These are phyloP conservation scores for Globisporangium ultimum DNA, from an alignment of 352 stramenopile genomes.

Conservation along the genomic window DNA sequence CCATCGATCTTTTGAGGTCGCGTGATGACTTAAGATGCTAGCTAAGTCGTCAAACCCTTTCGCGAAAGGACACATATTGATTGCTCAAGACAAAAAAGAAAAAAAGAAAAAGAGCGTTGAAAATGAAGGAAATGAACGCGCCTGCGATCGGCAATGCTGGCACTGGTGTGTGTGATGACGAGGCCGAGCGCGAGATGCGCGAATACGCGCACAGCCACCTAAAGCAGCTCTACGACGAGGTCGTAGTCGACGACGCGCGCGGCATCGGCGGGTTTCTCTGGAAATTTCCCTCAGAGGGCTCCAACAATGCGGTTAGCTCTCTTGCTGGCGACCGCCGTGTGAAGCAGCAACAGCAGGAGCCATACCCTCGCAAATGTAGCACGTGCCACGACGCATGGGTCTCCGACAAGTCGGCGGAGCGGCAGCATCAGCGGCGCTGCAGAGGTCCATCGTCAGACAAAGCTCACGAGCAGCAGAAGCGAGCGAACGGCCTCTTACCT, in stretches of 20 bases:
- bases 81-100: not conserved
- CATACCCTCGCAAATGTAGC: constrained; percentile 32
- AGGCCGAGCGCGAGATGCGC: constrained; percentile 14
- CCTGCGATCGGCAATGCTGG: not conserved
- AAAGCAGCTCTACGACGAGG: constrained; percentile 12
- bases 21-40: constrained; percentile 1
- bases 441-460: not conserved
- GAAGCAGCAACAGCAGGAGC: not conserved
- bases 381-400: constrained; percentile 32
- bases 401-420: constrained; percentile 26
- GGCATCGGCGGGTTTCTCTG: constrained; percentile 39
- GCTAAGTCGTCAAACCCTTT: not conserved
- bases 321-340: not conserved
- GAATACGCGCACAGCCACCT: constrained; percentile 17
- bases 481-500: not conserved
- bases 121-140: constrained; percentile 5
- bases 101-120: not conserved
- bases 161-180: not conserved
- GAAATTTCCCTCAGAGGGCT: constrained; percentile 73
- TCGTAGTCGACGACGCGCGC: constrained; percentile 15
- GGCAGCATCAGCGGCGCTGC: constrained; percentile 21
- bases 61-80: not conserved
- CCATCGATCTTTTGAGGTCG: not conserved
- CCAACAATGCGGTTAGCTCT: constrained; percentile 19
- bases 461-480: not conserved